Evolutionary conservation across 768 basidiomycete species (phyloP).

Genomic region (Lactifluus volemus): DNA sequence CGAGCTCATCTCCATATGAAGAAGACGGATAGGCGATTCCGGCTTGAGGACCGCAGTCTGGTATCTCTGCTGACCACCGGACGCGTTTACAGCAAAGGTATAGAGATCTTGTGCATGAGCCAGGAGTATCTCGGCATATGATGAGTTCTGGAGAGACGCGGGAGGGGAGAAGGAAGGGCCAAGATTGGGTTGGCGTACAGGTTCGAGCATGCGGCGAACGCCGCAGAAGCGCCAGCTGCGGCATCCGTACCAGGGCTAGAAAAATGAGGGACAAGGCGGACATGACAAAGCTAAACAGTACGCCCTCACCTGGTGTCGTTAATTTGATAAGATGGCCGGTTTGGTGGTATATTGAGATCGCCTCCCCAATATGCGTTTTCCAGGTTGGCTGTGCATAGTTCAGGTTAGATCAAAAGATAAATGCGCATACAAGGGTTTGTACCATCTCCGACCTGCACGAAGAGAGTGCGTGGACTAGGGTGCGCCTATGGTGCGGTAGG

Average conservation of each 20-base stretch:
- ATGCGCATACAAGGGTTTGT: constrained; percentile 17
- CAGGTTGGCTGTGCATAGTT: constrained; percentile 33
- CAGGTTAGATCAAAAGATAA: background rate
- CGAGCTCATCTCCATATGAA: constrained; percentile 62
- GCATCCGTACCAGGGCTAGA: constrained; percentile 79
- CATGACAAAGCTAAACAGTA: background rate
- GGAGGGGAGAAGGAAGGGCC: constrained; percentile 46
- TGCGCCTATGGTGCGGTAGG: constrained; percentile 51
- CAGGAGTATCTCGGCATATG: constrained; percentile 63
- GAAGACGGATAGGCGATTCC: constrained; percentile 63
- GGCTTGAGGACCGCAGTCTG: constrained; percentile 57
- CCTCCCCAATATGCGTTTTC: constrained; percentile 89
- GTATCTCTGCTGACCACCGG: constrained; percentile 51
- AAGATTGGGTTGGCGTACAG: constrained; percentile 61
- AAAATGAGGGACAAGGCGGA: background rate
- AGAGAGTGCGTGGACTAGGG: constrained; percentile 60
- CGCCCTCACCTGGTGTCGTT: constrained; percentile 47
- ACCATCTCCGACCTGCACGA: constrained; percentile 69
- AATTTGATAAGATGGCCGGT: constrained; percentile 70
- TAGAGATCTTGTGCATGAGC: constrained; percentile 71
- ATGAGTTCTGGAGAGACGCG: constrained; percentile 59
- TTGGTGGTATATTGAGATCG: constrained; percentile 64
- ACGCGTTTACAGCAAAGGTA: constrained; percentile 61
- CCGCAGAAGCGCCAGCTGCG: constrained; percentile 74
- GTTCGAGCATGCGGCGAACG: constrained; percentile 79